Conservation (phyloP, 306 rosid genomes). For the Lithocarpus polystachyus region DNA sequence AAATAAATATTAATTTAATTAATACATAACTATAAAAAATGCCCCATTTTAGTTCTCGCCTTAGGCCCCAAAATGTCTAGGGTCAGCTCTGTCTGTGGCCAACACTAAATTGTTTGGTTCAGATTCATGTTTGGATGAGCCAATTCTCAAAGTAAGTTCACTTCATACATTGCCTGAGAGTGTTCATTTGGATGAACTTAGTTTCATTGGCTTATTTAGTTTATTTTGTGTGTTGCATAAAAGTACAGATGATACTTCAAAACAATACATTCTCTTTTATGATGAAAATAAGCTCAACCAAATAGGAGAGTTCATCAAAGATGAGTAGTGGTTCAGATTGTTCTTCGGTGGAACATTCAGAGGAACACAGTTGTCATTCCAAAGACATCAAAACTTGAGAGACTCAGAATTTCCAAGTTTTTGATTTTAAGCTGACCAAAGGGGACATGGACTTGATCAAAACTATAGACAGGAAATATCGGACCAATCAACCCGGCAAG, state of each 20-base stretch:
- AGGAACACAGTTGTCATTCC: conserved; percentile 76
- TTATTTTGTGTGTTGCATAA: too few relatives aligned
- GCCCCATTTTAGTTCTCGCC: too few relatives aligned
- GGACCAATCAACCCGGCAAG: conserved; percentile 74
- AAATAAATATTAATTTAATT: too few relatives aligned
- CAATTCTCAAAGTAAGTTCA: conserved; percentile 58
- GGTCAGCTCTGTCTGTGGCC: too few relatives aligned
- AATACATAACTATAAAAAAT: too few relatives aligned
- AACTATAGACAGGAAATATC: conserved; percentile 47
- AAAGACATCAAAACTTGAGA: conserved; percentile 70
- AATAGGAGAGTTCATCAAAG: too few relatives aligned
- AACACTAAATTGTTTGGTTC: conserved; percentile 75
- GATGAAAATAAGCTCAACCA: too few relatives aligned
- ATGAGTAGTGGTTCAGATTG: conserved; percentile 48
- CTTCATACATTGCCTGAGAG: neutral
- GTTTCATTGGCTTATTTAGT: neutral
- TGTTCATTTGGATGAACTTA: neutral
- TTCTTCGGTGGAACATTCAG: conserved; percentile 78
- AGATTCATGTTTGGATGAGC: conserved; percentile 62
- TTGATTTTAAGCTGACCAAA: conserved; percentile 60
- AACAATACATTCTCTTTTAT: too few relatives aligned
- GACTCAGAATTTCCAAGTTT: conserved; percentile 69
- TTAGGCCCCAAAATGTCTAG: too few relatives aligned
- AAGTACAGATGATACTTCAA: too few relatives aligned
- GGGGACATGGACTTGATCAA: conserved; percentile 66